These are phyloP conservation scores for Nepenthes alata DNA, from an alignment of 179 eudicot species.

Conservation along the genomic window DNA sequence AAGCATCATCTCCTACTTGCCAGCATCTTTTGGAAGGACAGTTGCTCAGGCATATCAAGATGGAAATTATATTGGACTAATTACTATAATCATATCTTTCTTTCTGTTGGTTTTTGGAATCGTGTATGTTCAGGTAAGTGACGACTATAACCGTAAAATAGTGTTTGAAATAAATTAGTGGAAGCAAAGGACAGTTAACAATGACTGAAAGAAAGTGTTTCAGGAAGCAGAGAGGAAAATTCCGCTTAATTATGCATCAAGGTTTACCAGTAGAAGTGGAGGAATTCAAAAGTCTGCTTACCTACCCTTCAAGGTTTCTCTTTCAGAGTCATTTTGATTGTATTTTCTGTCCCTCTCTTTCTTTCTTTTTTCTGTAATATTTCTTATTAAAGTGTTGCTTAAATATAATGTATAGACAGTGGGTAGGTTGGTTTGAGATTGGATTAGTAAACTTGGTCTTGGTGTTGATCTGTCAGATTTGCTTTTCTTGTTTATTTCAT, in stretches of 20 bases:
- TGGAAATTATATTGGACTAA: constrained; percentile 80
- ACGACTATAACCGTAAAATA: neutral
- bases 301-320: constrained; percentile 80
- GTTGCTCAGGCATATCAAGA: constrained; percentile 78
- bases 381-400: neutral
- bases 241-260: constrained; percentile 93
- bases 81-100: constrained; percentile 51
- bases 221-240: constrained; percentile 99
- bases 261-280: constrained; percentile 66
- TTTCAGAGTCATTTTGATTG: neutral
- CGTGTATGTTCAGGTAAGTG: constrained; percentile 89
- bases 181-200: constrained; percentile 14
- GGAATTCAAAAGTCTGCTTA: constrained; percentile 91
- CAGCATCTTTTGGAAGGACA: constrained; percentile 98
- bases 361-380: neutral
- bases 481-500: too few relatives aligned
- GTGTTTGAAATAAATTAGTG: neutral
- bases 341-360: neutral
- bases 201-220: constrained; percentile 21
- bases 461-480: too few relatives aligned
- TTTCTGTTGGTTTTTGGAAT: constrained; percentile 76
- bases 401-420: too few relatives aligned
- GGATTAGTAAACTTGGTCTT: too few relatives aligned
- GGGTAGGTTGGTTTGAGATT: too few relatives aligned
- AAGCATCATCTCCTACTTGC: constrained; percentile 91